phyloP scores from a whole-genome alignment of 2,329 filamentous ascomycete species.

The Aureobasidium sp. region DNA sequence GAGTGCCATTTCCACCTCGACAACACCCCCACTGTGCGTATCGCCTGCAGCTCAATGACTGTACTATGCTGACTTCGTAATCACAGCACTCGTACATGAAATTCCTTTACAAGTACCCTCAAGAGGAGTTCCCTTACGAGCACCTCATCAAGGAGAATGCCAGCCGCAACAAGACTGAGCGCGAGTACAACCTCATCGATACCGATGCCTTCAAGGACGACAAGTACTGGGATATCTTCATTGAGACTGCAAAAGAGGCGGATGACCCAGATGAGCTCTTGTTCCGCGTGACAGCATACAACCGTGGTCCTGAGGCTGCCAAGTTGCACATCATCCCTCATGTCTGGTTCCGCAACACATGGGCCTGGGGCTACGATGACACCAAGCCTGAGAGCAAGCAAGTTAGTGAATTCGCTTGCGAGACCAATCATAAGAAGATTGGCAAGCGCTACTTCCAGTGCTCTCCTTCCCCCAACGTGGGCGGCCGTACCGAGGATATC shows the following conservation, averaged over 20 bases:
- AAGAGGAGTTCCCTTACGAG: slow-evolving; percentile 85
- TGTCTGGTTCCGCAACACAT: slow-evolving; percentile 95
- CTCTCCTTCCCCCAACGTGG: slow-evolving; percentile 82
- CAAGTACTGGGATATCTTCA: slow-evolving; percentile 93
- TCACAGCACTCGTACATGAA: slow-evolving; percentile 94
- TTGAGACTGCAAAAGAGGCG: slow-evolving; percentile 91
- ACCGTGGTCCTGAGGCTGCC: slow-evolving; percentile 81
- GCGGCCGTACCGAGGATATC: slow-evolving; percentile 70
- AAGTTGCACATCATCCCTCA: slow-evolving; percentile 91
- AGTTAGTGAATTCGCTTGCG: slow-evolving; percentile 57
- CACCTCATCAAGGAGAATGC: slow-evolving; percentile 80
- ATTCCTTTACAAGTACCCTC: slow-evolving; percentile 94
- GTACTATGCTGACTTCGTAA: slow-evolving; percentile 28
- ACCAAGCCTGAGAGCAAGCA: slow-evolving; percentile 73
- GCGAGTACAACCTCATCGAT: slow-evolving; percentile 87
- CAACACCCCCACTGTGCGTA: slow-evolving; percentile 66
- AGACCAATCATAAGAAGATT: slow-evolving; percentile 70
- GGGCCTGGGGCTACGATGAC: slow-evolving; percentile 85
- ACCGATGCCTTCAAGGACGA: slow-evolving; percentile 83
- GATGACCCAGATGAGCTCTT: slow-evolving; percentile 85
- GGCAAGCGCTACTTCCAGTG: slow-evolving; percentile 77
- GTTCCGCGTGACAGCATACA: slow-evolving; percentile 94
- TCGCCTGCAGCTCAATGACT: slow-evolving; percentile 21
- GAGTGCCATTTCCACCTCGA: slow-evolving; percentile 95
- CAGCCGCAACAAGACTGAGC: slow-evolving; percentile 63